Evolutionary conservation across 2,329 filamentous ascomycete species (phyloP), one percentile per base, ranked within the genome.

Genomic region (Fusarium sp.): DNA sequence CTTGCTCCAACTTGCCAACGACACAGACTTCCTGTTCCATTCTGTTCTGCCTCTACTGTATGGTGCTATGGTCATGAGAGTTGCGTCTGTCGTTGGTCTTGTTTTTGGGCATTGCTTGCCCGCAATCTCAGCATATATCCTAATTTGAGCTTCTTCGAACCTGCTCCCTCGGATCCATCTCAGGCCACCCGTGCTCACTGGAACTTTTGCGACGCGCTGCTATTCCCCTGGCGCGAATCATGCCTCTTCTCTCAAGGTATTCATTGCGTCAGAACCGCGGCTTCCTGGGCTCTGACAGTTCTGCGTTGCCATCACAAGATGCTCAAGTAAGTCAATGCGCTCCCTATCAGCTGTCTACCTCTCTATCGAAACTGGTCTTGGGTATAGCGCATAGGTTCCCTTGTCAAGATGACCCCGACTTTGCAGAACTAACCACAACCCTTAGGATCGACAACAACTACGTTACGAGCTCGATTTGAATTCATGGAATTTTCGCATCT

Each of bases 391-490:
- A 52, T 50, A 66, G 57, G 51, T 50, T 65, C 58, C 49, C 42
- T 54, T 65, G 49, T 50, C 53, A 56, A 57, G 26, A 34, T 45
- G 41, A 53, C 56, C 33, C 45, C 41, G 34, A 59, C 28, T 26
- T 50, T 47, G 20, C 41, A 38, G 28, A 50, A 45, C 71, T 72
- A 54, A 74, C 40, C 23, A 28, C 23, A 38, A 15, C 33, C 26
- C 9, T 23, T 67, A 85, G 83, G 84, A 86, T 73, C 83, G 84
- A 50, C 79, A 81, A 57, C 84, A 86, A 69, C 70, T 86, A 36
- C 81, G 84, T 61, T 85, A 85, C 71, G 84, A 86, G 70, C 80
- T 86, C 36, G 84, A 86, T 63, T 77, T 86, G 18, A 86, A 86
- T 71, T 82, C 83, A 2, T 86, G 84, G 84, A 86, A 86, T 71